phyloP scores from a whole-genome alignment of 2,329 filamentous ascomycete genomes.

The Harringtonia lauricola region DNA sequence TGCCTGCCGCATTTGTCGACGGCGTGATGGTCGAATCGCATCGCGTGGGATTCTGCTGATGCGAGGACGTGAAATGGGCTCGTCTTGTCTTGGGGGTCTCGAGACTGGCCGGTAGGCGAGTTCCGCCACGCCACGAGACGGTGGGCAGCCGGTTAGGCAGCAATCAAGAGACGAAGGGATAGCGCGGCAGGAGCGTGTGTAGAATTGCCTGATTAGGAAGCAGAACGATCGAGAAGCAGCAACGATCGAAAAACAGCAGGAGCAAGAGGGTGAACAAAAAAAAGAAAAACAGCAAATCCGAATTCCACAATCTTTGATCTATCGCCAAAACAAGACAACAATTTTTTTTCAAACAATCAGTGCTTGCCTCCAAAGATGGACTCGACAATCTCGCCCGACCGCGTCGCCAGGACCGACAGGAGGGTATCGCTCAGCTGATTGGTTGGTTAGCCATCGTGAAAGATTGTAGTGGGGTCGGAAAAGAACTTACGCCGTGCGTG shows the following conservation, averaged over 20 bases:
- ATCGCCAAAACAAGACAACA: not conserved
- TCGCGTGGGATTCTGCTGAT: conserved; percentile 4
- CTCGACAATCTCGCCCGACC: conserved; percentile 67
- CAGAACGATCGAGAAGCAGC: no score
- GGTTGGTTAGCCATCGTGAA: conserved; percentile 6
- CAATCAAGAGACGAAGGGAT: no score
- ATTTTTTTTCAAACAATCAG: not conserved
- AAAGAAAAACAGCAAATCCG: not conserved
- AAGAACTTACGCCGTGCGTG: conserved; percentile 77
- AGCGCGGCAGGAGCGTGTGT: no score
- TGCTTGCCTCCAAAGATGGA: conserved; percentile 50
- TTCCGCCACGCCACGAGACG: no score
- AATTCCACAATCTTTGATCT: not conserved
- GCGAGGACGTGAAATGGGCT: not conserved
- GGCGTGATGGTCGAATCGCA: conserved; percentile 5
- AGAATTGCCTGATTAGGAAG: no score
- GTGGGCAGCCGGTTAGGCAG: no score
- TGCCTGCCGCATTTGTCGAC: no score
- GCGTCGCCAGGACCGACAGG: conserved; percentile 63
- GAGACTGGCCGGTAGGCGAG: no score
- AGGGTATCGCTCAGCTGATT: conserved; percentile 68
- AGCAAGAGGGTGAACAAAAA: no score
- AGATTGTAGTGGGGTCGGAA: no score
- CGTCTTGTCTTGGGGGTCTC: no score
- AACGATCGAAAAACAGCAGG: no score